Evolutionary conservation across 495 filamentous ascomycete genomes (phyloP).

Genomic region (Lichenothelia convexa): DNA sequence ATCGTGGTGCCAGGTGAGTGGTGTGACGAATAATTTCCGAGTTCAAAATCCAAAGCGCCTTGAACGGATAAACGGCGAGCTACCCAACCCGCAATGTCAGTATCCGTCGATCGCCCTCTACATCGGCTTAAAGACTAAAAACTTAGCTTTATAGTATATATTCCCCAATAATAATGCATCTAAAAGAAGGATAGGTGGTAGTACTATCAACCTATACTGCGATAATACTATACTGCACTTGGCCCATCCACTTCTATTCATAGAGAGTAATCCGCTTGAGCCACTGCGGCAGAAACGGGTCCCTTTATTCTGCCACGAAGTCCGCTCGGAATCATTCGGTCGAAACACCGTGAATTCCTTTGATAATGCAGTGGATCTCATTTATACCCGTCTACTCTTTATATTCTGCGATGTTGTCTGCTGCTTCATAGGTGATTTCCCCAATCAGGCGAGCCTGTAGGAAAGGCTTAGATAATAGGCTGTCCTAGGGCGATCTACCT

Average conservation of each 20-base stretch:
- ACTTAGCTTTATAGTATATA: background rate
- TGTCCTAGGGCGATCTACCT: no score
- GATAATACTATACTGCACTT: background rate
- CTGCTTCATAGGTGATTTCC: no score
- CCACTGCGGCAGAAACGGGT: no score
- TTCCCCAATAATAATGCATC: slow-evolving; percentile 1
- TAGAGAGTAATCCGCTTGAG: no score
- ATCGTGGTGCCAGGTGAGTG: slow-evolving; percentile 1
- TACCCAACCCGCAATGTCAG: background rate
- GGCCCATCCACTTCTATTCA: background rate
- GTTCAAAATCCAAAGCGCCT: background rate
- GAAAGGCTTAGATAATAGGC: no score
- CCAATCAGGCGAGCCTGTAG: no score
- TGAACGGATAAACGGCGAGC: background rate
- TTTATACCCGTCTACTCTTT: no score
- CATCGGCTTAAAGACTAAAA: background rate
- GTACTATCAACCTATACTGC: background rate
- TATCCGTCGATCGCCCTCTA: background rate
- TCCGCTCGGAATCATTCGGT: no score
- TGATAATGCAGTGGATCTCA: no score
- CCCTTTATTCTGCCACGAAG: no score
- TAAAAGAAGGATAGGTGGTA: background rate
- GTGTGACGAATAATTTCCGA: background rate
- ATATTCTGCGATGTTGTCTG: no score
- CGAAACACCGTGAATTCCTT: no score